These are phyloP conservation scores for Camelina neglecta DNA, from an alignment of 345 rosid species.

Conservation along the genomic window DNA sequence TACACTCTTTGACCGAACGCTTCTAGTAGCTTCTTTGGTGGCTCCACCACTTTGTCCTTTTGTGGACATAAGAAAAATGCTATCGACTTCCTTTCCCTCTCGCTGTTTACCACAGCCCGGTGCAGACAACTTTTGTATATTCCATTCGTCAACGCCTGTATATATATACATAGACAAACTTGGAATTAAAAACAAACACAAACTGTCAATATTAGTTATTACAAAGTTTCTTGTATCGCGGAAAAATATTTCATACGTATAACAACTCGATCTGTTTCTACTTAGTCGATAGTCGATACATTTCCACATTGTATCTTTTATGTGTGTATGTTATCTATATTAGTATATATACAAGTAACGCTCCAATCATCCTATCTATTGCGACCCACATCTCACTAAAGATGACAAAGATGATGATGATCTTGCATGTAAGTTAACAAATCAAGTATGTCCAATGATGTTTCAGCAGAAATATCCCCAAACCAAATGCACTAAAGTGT, in stretches of 20 bases:
- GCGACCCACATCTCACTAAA: neutral
- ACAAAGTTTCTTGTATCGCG: neutral
- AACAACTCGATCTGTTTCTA: neutral
- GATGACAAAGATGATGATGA: neutral
- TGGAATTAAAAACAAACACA: neutral
- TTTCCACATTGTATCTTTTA: neutral
- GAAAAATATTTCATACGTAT: neutral
- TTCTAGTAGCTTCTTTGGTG: conserved; percentile 53
- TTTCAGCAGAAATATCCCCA: no score
- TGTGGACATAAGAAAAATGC: conserved; percentile 62
- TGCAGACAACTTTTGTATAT: conserved; percentile 62
- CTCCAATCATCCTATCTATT: neutral
- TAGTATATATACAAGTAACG: no score
- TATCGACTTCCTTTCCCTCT: conserved; percentile 58
- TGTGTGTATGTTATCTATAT: no score
- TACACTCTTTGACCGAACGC: conserved; percentile 39
- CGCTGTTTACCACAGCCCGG: conserved; percentile 64
- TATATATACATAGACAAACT: neutral
- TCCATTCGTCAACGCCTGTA: conserved; percentile 36
- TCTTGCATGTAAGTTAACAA: no score
- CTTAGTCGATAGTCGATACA: neutral
- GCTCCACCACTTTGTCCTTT: conserved; percentile 64
- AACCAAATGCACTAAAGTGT: no score
- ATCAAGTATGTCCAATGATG: no score
- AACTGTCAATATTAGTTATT: no score